These are phyloP conservation scores for Sphaceloma murrayae DNA, from an alignment of 2,329 filamentous ascomycete species.

Conservation along the genomic window DNA sequence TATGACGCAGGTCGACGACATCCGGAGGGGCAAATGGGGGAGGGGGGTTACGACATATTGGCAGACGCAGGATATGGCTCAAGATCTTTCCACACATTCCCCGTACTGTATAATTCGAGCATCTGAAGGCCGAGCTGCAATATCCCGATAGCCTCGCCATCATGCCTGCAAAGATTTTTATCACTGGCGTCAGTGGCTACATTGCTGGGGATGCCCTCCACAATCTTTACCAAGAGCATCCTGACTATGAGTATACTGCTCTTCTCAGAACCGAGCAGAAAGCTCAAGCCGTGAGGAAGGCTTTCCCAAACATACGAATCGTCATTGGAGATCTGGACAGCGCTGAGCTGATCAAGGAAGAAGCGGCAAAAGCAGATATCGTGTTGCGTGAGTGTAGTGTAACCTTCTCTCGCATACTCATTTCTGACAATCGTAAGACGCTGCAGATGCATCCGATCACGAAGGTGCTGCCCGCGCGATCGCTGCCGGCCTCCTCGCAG, in stretches of 20 bases:
- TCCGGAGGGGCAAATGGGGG: no score
- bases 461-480: slow-evolving; percentile 39
- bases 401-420: slow-evolving; percentile 21
- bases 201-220: slow-evolving; percentile 39
- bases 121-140: no score
- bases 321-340: slow-evolving; percentile 44
- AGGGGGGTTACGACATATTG: no score
- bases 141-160: no score
- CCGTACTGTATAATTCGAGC: no score
- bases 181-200: slow-evolving; percentile 31
- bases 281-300: slow-evolving; percentile 36
- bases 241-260: slow-evolving; percentile 42
- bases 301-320: slow-evolving; percentile 41
- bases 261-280: slow-evolving; percentile 42
- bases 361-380: slow-evolving; percentile 41
- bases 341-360: slow-evolving; percentile 35
- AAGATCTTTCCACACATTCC: no score
- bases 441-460: slow-evolving; percentile 37
- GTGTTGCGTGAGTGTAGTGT: slow-evolving; percentile 34
- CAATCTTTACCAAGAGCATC: slow-evolving; percentile 36
- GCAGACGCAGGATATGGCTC: no score
- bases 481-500: slow-evolving; percentile 39
- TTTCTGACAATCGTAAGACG: slow-evolving; percentile 26
- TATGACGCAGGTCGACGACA: no score
- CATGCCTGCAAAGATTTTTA: no score